Percentiles rank a stretch among this genome's conserved stretches.
phyloP scores from a whole-genome alignment of 768 basidiomycete species.

The Trametes cingulata region DNA sequence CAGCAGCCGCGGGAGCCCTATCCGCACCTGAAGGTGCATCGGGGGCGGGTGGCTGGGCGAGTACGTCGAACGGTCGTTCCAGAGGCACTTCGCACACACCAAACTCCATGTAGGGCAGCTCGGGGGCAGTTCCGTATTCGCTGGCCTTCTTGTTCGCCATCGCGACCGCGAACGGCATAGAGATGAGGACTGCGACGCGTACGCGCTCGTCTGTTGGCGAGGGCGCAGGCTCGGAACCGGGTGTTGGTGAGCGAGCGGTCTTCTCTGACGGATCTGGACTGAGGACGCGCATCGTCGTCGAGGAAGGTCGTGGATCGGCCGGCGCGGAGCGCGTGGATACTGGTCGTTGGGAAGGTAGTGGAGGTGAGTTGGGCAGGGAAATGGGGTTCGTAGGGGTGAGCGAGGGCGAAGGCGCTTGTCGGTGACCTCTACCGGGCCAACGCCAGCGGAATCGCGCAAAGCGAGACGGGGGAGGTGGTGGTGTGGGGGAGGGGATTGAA shows the following conservation, averaged over 20 bases:
- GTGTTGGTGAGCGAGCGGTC: not conserved
- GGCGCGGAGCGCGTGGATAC: not conserved
- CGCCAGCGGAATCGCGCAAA: slow-evolving; percentile 4
- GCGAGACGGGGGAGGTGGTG: not conserved
- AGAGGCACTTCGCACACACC: slow-evolving; percentile 25
- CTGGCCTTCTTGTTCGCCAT: slow-evolving; percentile 6
- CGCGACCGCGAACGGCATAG: slow-evolving; percentile 26
- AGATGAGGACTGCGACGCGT: slow-evolving; percentile 26
- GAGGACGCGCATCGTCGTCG: slow-evolving; percentile 3
- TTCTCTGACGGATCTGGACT: slow-evolving; percentile 1
- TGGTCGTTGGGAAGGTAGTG: not conserved
- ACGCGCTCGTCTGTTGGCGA: slow-evolving; percentile 3
- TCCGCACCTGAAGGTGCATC: not conserved
- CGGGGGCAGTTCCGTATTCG: slow-evolving; percentile 10
- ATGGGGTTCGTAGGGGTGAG: not conserved
- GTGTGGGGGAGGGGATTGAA: not conserved
- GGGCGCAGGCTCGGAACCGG: slow-evolving; percentile 1
- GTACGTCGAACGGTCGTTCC: not conserved
- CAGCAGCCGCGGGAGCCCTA: not conserved
- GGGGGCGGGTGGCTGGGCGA: not conserved
- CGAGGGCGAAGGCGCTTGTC: not conserved
- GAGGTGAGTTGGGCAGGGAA: not conserved
- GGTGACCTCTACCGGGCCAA: slow-evolving; percentile 1
- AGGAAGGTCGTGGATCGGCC: slow-evolving; percentile 2
- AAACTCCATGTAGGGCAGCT: slow-evolving; percentile 28